Base-by-base conservation (phyloP, 108 stramenopile genomes). In the Stephanodiscus triporus region DNA sequence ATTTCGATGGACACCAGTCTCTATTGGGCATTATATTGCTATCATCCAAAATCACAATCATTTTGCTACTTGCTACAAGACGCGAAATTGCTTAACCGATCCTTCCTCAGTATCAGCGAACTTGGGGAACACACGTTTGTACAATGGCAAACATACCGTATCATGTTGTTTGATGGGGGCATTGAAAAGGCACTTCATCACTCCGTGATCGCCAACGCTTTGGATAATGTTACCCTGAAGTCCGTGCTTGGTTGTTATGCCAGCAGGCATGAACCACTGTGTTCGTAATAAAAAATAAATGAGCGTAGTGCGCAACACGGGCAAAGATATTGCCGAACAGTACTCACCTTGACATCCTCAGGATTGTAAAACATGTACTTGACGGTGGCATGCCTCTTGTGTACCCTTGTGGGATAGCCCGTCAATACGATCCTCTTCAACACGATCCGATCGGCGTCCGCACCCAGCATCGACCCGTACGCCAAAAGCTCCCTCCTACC, bases 331-430 rank as follows among this genome's bases (percentile, higher is more conserved):
- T n/a, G n/a, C n/a, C n/a, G n/a, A n/a, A n/a, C n/a, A n/a, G n/a
- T n/a, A 27, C 73, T 63, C 59, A 81, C 74, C 74, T 86, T 88
- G 23, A 98, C 96, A 78, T 99, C 98, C 34, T 97, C 97, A 2
- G 98, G 98, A 76, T 97, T 92, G 81, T 94, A 94, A 79, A 99
- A 99, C 98, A 99, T 98, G 84, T 97, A 95, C 80, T 97, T 97
- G 42, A 99, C 97, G 16, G 97, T 96, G 20, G 98, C 98, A 75
- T 84, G 87, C 42, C 97, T 90, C 77, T 98, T 98, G 66, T 96
- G 97, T 13, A 98, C 97, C 14, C 97, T 87, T 9, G 92, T 86
- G n/a, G 99, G 99, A 66, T 95, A 95, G 10, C 99, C 99, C 6
- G 98, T 97, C 76, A 99, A 82, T n/a, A 98, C 73, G 43, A 97